phyloP scores from a whole-genome alignment of 805 yeast genomes.

The Naumovozyma baii region DNA sequence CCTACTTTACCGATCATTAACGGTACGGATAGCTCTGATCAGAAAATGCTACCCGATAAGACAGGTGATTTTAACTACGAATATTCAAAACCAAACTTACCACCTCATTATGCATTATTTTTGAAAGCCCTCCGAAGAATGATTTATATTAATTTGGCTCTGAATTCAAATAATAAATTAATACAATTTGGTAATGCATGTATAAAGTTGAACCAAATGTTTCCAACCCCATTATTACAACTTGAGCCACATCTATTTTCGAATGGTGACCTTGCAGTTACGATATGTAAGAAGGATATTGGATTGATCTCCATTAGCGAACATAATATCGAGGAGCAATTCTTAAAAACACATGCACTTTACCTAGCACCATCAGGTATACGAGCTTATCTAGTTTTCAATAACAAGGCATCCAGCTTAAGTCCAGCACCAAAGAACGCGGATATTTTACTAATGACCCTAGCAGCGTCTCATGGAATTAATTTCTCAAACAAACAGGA shows the following conservation, averaged over 20 bases:
- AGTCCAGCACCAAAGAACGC: conserved; percentile 37
- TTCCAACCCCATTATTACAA: conserved; percentile 18
- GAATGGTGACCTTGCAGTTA: conserved; percentile 35
- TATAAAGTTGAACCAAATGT: conserved; percentile 19
- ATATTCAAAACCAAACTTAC: conserved; percentile 30
- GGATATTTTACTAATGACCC: conserved; percentile 29
- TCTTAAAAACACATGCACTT: conserved; percentile 31
- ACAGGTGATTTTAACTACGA: conserved; percentile 27
- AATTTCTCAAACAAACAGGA: conserved; percentile 19
- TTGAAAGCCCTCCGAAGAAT: conserved; percentile 40
- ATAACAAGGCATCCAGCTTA: conserved; percentile 26
- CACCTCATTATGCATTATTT: conserved; percentile 38
- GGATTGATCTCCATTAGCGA: conserved; percentile 29
- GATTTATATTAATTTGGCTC: conserved; percentile 29
- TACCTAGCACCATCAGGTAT: conserved; percentile 51
- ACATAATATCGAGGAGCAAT: conserved; percentile 12
- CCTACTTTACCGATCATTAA: conserved; percentile 24
- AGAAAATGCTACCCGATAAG: conserved; percentile 18
- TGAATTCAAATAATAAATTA: conserved; percentile 28
- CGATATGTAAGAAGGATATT: conserved; percentile 28
- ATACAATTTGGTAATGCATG: conserved; percentile 45
- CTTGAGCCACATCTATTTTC: conserved; percentile 41
- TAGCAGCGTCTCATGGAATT: conserved; percentile 33
- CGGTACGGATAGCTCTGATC: conserved; percentile 3
- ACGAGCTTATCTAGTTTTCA: conserved; percentile 33